A percentile compares a stretch with the other conserved stretches of the same genome.
These are phyloP conservation scores for Camelina hispida DNA, from an alignment of 345 rosid species.

Conservation along the genomic window DNA sequence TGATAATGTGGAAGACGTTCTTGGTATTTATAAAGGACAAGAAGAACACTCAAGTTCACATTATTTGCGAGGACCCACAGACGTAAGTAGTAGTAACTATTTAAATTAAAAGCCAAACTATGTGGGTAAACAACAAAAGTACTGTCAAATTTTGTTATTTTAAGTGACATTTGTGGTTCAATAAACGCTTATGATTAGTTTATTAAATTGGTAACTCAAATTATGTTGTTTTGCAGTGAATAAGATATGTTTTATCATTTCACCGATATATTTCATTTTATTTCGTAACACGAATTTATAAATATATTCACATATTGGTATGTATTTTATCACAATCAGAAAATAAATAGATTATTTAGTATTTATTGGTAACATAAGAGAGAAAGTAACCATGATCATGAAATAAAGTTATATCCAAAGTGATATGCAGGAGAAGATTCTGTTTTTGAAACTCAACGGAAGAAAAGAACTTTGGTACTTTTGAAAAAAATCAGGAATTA, in stretches of 20 bases:
- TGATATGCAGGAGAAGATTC: conserved; percentile 22
- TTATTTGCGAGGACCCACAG: conserved; percentile 26
- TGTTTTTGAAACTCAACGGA: conserved; percentile 18
- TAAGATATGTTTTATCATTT: background rate
- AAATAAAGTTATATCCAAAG: conserved; percentile 31
- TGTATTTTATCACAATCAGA: background rate
- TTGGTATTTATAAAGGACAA: conserved; percentile 24
- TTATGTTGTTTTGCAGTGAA: background rate
- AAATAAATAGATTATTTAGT: background rate
- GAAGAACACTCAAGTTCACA: background rate
- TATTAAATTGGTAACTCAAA: background rate
- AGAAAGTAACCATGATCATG: conserved; percentile 28
- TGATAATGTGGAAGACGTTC: conserved; percentile 8
- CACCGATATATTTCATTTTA: conserved; percentile 1
- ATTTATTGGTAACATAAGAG: conserved; percentile 10
- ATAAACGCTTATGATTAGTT: conserved; percentile 2
- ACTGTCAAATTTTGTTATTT: background rate
- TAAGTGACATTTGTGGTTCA: background rate
- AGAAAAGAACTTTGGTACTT: conserved; percentile 20
- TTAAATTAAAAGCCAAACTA: background rate
- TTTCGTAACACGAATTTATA: background rate
- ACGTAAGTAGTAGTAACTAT: background rate
- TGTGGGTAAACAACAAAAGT: background rate
- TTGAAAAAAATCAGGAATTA: conserved; percentile 23
- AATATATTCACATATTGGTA: background rate